phyloP scores from a whole-genome alignment of 2,329 filamentous ascomycete genomes.

The Periconia macrospinosa region DNA sequence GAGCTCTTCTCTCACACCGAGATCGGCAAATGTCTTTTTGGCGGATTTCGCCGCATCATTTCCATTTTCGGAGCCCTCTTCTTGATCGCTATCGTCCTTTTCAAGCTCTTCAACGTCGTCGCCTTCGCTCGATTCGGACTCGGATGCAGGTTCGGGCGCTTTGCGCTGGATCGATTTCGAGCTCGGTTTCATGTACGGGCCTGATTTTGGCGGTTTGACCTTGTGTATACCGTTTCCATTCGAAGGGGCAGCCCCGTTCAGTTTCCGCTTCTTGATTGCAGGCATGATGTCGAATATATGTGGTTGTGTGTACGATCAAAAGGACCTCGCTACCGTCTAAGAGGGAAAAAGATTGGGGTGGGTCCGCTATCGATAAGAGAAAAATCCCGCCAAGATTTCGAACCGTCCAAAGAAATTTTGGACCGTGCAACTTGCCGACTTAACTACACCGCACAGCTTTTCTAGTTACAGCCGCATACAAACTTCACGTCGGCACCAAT shows the following conservation, averaged over 20 bases:
- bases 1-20: slow-evolving; percentile 81
- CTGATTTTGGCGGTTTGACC: slow-evolving; percentile 13
- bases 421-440: too few relatives aligned
- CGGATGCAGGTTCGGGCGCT: slow-evolving; percentile 17
- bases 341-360: background rate
- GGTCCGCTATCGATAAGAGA: slow-evolving; percentile 20
- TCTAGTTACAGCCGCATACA: background rate
- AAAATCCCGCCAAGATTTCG: slow-evolving; percentile 24
- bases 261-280: slow-evolving; percentile 47
- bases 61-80: slow-evolving; percentile 9
- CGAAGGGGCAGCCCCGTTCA: slow-evolving; percentile 25
- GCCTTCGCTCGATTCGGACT: slow-evolving; percentile 29
- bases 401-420: slow-evolving; percentile 8
- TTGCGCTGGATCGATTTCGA: slow-evolving; percentile 16
- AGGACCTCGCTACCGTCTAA: slow-evolving; percentile 2
- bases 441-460: too few relatives aligned
- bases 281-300: slow-evolving; percentile 35
- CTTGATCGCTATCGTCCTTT: slow-evolving; percentile 6
- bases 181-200: slow-evolving; percentile 3
- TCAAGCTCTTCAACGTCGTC: slow-evolving; percentile 10
- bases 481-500: background rate
- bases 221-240: slow-evolving; percentile 7
- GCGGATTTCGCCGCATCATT: slow-evolving; percentile 32
- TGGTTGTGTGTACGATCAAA: background rate
- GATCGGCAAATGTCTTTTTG: slow-evolving; percentile 68